Conservation (phyloP, 345 rosid species). For the Eutrema heterophyllum region DNA sequence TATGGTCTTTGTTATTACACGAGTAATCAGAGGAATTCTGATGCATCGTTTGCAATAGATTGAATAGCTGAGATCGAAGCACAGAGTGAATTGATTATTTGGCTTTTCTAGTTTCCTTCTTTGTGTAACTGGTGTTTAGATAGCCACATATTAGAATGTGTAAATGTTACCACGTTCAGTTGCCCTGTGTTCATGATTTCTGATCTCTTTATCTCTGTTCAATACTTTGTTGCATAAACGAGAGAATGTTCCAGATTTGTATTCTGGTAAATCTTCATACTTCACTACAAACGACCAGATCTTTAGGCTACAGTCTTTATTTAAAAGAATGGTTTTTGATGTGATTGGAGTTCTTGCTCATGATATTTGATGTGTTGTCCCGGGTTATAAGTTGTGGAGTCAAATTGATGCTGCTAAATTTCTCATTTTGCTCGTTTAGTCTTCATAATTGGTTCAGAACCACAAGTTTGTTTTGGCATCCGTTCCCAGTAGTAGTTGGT, state of each 20-base stretch:
- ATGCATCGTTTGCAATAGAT: not conserved
- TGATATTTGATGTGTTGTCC: not conserved
- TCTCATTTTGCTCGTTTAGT: not conserved
- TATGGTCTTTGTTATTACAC: not conserved
- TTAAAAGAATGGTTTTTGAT: not conserved
- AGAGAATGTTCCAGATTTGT: not conserved
- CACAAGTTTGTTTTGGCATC: not conserved
- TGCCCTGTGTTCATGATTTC: not conserved
- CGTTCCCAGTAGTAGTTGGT: not conserved
- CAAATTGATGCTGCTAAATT: not conserved
- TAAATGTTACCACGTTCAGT: not conserved
- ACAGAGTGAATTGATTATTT: not conserved
- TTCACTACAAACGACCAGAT: not conserved
- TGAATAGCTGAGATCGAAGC: not conserved
- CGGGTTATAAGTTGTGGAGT: not conserved
- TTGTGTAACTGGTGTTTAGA: not conserved
- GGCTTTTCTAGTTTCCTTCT: not conserved
- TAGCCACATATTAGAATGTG: not conserved
- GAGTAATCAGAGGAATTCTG: not conserved
- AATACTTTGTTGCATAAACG: not conserved
- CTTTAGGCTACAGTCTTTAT: not conserved
- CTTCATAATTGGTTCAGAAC: not conserved
- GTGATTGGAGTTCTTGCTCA: not conserved
- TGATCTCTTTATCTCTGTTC: not conserved
- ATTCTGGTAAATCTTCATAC: not conserved